Evolutionary conservation across 805 yeast genomes (phyloP).

Genomic region (Jamesozyma hellenica): DNA sequence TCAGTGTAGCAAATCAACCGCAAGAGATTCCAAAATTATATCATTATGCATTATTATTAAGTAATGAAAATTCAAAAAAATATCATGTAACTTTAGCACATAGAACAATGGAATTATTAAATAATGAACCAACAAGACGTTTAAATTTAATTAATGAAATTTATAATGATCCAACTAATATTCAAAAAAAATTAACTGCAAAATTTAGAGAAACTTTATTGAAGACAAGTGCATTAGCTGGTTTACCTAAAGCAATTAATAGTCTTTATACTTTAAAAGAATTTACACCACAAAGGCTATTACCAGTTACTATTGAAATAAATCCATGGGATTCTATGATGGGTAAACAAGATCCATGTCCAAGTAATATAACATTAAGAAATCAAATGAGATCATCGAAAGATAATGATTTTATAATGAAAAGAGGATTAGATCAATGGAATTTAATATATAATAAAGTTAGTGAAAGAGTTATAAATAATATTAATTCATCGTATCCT

Average conservation of each 20-base stretch:
- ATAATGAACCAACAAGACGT: constrained; percentile 4
- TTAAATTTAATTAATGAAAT: constrained; percentile 11
- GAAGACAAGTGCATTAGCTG: constrained; percentile 70
- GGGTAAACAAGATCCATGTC: constrained; percentile 11
- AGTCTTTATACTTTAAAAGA: constrained; percentile 54
- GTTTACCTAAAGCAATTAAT: constrained; percentile 79
- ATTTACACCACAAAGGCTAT: constrained; percentile 48
- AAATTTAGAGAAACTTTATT: constrained; percentile 68
- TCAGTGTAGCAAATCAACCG: constrained; percentile 75
- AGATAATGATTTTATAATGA: constrained; percentile 7
- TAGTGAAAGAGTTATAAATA: constrained; percentile 52
- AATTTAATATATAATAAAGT: constrained; percentile 66
- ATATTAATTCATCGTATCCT: constrained; percentile 68
- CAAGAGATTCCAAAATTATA: constrained; percentile 67
- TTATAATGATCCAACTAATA: constrained; percentile 16
- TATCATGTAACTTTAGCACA: constrained; percentile 15
- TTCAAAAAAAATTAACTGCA: constrained; percentile 31
- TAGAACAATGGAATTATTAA: constrained; percentile 14
- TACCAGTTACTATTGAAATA: constrained; percentile 11
- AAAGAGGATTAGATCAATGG: constrained; percentile 61
- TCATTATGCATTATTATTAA: constrained; percentile 47
- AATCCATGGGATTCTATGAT: constrained; percentile 21
- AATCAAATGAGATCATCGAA: constrained; percentile 5
- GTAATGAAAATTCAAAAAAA: constrained; percentile 13
- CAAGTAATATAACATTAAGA: constrained; percentile 6